Evolutionary conservation across 768 basidiomycete species (phyloP), one percentile per base, ranked within the genome.

Genomic region (Cyclocybe aegerita): DNA sequence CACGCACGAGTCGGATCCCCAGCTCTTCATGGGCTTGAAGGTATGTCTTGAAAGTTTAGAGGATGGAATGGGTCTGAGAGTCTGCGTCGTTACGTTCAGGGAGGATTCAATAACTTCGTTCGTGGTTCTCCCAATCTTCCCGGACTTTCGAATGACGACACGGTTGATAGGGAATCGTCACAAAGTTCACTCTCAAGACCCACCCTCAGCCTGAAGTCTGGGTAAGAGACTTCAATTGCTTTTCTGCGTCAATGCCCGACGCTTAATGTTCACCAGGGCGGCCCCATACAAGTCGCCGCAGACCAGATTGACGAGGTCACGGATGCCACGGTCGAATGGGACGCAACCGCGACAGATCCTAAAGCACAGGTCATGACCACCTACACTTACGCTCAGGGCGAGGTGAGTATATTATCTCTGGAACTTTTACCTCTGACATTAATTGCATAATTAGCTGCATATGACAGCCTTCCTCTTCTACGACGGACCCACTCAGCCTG

Each of bases 191-290:
- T 0, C 47, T 85, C n/a, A 74, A 74, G 52, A 71, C 80, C 0
- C 72, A 73, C 59, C 76, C 83, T 10, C 82, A 85, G 61, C 66
- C 67, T 0, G 62, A 76, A 62, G 78, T 86, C 48, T 86, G 82
- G 83, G 83, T 85, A 65, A 10, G 75, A 46, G 9, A 7, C 7
- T 4, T 2, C 7, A 11, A 40, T 9, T 36, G 8, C 35, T 14
- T 32, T 42, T 15, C 32, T 14, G 33, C 6, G 11, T 15, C 29
- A 14, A 9, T 15, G 43, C n/a, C 10, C 3, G 11, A 12, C 39
- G 2, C 30, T 38, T 11, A 43, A 5, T 15, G 5, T 2, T 1
- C 3, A 23, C 0, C 49, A 83, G 82, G 82, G 81, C 4, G 83
- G 83, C 0, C n/a, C 73, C 1, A 71, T 83, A 9, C 60, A 60